Evolutionary conservation across 306 rosid genomes (phyloP).

Genomic region (Castanopsis chinensis): DNA sequence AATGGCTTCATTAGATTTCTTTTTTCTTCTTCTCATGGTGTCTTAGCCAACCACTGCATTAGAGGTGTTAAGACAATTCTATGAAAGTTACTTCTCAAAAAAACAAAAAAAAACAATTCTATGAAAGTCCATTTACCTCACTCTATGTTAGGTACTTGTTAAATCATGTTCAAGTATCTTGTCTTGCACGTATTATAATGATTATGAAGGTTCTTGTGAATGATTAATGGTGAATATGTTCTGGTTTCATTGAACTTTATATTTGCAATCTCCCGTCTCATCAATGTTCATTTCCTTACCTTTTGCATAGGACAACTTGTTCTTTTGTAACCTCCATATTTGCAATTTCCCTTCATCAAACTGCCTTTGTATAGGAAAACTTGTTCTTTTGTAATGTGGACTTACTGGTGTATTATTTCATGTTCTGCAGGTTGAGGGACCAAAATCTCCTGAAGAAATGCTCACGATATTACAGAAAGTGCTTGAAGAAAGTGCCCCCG

Average conservation of each 20-base stretch:
- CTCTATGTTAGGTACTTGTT: neutral
- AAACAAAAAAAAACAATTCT: neutral
- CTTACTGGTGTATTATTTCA: conserved; percentile 11
- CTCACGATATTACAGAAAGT: conserved; percentile 70
- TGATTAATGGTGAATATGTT: neutral
- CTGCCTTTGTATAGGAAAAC: neutral
- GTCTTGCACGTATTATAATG: neutral
- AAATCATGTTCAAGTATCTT: neutral
- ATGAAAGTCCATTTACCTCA: neutral
- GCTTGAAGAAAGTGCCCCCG: conserved; percentile 87
- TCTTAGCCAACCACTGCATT: neutral
- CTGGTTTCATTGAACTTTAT: neutral
- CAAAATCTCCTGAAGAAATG: conserved; percentile 86
- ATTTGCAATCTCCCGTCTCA: neutral
- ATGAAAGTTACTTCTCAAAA: neutral
- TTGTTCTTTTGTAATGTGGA: conserved; percentile 8
- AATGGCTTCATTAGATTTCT: neutral
- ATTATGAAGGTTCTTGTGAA: too few relatives aligned
- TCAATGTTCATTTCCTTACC: neutral
- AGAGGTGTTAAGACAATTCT: neutral
- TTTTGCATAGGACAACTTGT: neutral
- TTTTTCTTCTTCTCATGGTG: neutral
- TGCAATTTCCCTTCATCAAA: too few relatives aligned
- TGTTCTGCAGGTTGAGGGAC: conserved; percentile 79
- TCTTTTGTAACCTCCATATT: neutral